Conservation (phyloP, 2,329 filamentous ascomycete genomes). For the Ustulina deusta region DNA sequence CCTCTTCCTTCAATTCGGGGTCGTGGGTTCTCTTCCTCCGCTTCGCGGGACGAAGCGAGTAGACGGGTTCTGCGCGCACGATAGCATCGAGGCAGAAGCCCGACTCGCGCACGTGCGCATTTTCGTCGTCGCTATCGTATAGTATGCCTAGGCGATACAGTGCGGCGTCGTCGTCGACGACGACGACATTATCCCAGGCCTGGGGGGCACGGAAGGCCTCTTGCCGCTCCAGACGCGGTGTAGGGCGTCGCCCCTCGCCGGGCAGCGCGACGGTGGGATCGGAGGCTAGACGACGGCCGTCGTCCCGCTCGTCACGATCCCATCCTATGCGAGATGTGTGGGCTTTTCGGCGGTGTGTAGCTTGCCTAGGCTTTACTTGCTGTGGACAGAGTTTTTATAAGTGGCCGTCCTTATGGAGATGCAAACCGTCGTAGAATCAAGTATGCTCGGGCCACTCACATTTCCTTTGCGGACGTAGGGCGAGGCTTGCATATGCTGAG, state of each 20-base stretch:
- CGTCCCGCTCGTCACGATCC: constrained; percentile 33
- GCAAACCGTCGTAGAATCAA: neutral
- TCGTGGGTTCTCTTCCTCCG: constrained; percentile 34
- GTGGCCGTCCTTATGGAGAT: neutral
- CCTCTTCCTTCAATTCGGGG: constrained; percentile 15
- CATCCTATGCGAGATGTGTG: constrained; percentile 21
- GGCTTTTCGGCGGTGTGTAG: neutral
- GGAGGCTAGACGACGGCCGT: constrained; percentile 33
- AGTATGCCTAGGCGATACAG: constrained; percentile 47
- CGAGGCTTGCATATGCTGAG: neutral
- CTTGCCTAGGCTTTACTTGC: neutral
- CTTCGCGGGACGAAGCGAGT: constrained; percentile 45
- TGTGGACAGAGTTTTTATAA: constrained; percentile 2
- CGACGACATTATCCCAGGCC: constrained; percentile 35
- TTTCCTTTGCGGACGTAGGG: constrained; percentile 9
- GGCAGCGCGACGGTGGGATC: constrained; percentile 41
- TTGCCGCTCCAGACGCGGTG: constrained; percentile 47
- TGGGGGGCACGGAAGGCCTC: constrained; percentile 47
- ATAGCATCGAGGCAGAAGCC: constrained; percentile 45
- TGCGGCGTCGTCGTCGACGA: constrained; percentile 45
- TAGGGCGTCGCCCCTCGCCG: constrained; percentile 32
- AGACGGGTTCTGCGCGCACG: constrained; percentile 43
- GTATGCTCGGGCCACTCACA: constrained; percentile 19
- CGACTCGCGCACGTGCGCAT: constrained; percentile 38
- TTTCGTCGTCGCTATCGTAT: constrained; percentile 46